A percentile compares a stretch with the other conserved stretches of the same genome.
Evolutionary conservation across 176 grass and related monocot genomes (phyloP).

Genomic region (Canna indica): DNA sequence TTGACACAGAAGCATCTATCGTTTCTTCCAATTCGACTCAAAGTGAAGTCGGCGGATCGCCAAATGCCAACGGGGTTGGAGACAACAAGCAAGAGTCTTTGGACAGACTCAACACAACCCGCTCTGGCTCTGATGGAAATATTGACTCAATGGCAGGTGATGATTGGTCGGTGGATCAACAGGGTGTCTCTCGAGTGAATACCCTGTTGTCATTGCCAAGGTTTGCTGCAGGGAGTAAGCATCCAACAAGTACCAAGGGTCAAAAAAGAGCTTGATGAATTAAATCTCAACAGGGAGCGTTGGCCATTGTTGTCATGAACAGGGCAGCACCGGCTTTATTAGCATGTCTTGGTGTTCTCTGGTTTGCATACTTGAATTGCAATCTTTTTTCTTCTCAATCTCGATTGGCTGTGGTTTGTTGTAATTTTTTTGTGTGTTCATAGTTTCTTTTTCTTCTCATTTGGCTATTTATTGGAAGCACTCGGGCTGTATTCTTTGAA

Average conservation of each 20-base stretch:
- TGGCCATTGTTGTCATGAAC: background rate
- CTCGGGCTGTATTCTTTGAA: too few species aligned
- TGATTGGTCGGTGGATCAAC: too few species aligned
- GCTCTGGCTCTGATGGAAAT: too few species aligned
- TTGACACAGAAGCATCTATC: slow-evolving; percentile 32
- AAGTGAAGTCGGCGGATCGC: background rate
- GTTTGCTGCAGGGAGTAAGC: too few species aligned
- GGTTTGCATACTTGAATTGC: background rate
- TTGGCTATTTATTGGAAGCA: background rate
- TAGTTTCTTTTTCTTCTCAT: background rate
- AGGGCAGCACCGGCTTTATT: background rate
- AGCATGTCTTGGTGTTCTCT: background rate
- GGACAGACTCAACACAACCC: too few species aligned
- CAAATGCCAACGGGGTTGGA: background rate
- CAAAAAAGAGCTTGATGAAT: too few species aligned
- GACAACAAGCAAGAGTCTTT: too few species aligned
- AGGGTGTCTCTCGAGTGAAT: too few species aligned
- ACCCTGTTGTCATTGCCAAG: too few species aligned
- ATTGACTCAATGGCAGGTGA: too few species aligned
- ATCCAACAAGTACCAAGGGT: too few species aligned
- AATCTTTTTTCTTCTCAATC: background rate
- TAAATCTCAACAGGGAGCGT: background rate
- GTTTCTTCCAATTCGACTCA: slow-evolving; percentile 6
- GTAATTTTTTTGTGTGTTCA: background rate
- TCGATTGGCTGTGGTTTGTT: background rate